A percentile compares a stretch with the other conserved stretches of the same genome.
These are phyloP conservation scores for Aspergillus latus DNA, from an alignment of 2,329 filamentous ascomycete genomes.

Conservation along the genomic window DNA sequence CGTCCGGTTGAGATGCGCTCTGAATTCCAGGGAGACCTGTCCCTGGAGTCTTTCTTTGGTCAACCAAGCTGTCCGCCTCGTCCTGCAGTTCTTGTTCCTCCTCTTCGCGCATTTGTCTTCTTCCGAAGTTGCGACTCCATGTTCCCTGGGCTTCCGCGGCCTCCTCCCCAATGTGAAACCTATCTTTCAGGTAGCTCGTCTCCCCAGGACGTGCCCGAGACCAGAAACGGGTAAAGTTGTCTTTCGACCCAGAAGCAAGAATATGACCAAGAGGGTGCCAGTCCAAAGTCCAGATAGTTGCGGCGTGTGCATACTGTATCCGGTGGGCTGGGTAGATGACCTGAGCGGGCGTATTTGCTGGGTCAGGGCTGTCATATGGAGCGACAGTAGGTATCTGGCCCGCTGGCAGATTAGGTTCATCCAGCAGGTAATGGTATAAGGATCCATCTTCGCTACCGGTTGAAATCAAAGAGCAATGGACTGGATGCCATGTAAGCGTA, in stretches of 20 bases:
- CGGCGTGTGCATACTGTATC: constrained; percentile 84
- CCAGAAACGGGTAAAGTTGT: constrained; percentile 97
- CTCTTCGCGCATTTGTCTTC: constrained; percentile 79
- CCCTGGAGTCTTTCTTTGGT: constrained; percentile 76
- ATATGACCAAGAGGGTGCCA: constrained; percentile 98
- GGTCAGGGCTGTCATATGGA: constrained; percentile 82
- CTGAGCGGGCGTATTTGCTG: constrained; percentile 75
- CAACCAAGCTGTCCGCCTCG: constrained; percentile 86
- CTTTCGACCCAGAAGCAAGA: constrained; percentile 91
- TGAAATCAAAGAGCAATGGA: constrained; percentile 83
- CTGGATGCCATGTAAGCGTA: constrained; percentile 88
- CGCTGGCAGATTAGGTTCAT: constrained; percentile 83
- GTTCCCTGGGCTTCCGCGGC: constrained; percentile 94
- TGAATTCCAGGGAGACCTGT: constrained; percentile 53
- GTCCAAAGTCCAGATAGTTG: constrained; percentile 95
- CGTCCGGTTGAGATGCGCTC: constrained; percentile 54
- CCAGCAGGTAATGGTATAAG: constrained; percentile 90
- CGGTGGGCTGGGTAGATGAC: constrained; percentile 91
- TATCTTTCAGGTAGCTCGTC: constrained; percentile 78
- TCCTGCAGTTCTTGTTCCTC: constrained; percentile 93
- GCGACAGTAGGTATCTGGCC: constrained; percentile 71
- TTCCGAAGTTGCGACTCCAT: constrained; percentile 77
- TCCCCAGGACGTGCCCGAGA: constrained; percentile 86
- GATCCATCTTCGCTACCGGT: constrained; percentile 89
- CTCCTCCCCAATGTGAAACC: constrained; percentile 92